Percentiles rank a stretch among this genome's conserved stretches.
phyloP scores from a whole-genome alignment of 2,329 filamentous ascomycete species.

The Aureobasidium pullulans region DNA sequence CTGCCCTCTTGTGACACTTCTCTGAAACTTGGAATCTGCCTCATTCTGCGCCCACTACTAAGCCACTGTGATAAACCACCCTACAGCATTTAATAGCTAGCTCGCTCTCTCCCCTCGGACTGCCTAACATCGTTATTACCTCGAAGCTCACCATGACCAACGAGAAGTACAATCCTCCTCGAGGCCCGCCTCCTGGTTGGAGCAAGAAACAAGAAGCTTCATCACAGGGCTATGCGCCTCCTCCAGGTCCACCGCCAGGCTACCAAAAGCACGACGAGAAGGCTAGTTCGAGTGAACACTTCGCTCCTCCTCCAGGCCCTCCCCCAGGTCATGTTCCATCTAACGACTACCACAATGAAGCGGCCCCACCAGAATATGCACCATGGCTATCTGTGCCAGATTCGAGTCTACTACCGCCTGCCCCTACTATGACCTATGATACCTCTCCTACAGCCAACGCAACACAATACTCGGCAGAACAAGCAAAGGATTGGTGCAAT shows the following conservation, averaged over 20 bases:
- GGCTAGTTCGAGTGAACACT: slow-evolving; percentile 17
- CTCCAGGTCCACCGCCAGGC: slow-evolving; percentile 25
- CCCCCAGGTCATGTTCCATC: slow-evolving; percentile 23
- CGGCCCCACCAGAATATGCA: slow-evolving; percentile 52
- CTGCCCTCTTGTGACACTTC: background rate
- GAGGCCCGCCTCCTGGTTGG: slow-evolving; percentile 25
- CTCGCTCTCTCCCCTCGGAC: background rate
- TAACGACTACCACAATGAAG: slow-evolving; percentile 3
- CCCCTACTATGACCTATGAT: slow-evolving; percentile 60
- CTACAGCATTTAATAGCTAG: background rate
- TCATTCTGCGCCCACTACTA: background rate
- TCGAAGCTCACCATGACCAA: slow-evolving; percentile 2
- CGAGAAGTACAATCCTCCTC: slow-evolving; percentile 25
- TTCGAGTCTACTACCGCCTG: slow-evolving; percentile 64
- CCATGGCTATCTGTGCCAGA: slow-evolving; percentile 70
- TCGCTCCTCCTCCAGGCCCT: slow-evolving; percentile 30
- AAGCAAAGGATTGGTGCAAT: slow-evolving; percentile 59
- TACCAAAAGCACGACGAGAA: background rate
- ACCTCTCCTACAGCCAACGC: slow-evolving; percentile 64
- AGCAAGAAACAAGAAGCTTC: slow-evolving; percentile 8
- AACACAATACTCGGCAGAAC: slow-evolving; percentile 53
- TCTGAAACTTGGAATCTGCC: background rate
- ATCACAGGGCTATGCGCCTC: slow-evolving; percentile 21
- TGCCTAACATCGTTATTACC: background rate
- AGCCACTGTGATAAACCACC: background rate